Conservation (phyloP, 768 basidiomycete genomes). For the Boletus vinaceobasis region DNA sequence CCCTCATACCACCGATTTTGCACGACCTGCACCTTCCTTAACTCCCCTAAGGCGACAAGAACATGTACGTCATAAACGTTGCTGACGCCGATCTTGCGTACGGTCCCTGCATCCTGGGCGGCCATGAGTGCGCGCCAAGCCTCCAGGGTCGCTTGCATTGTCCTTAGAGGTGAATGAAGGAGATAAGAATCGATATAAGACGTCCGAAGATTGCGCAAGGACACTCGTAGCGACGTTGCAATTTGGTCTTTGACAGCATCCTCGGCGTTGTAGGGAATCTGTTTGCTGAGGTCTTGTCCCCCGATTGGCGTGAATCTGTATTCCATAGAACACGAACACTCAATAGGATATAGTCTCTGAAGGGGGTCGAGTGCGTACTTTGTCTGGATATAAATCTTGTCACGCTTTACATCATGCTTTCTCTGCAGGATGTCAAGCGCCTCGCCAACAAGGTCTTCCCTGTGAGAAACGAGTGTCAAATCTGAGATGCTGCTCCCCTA, state of each 20-base stretch:
- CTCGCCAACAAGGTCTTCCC: slow-evolving; percentile 79
- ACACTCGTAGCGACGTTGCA: slow-evolving; percentile 54
- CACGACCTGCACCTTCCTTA: slow-evolving; percentile 65
- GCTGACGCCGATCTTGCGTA: slow-evolving; percentile 67
- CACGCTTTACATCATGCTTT: slow-evolving; percentile 59
- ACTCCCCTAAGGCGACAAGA: slow-evolving; percentile 50
- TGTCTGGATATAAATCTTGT: slow-evolving; percentile 76
- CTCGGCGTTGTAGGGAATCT: slow-evolving; percentile 67
- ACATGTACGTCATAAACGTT: slow-evolving; percentile 66
- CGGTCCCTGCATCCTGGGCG: slow-evolving; percentile 63
- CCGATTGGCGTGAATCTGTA: slow-evolving; percentile 67
- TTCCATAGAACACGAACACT: not conserved
- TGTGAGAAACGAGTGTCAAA: slow-evolving; percentile 24
- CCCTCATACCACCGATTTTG: slow-evolving; percentile 86
- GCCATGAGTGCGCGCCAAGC: slow-evolving; percentile 64
- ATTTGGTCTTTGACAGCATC: slow-evolving; percentile 58
- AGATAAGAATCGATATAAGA: slow-evolving; percentile 76
- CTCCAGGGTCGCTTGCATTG: slow-evolving; percentile 55
- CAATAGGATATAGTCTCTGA: not conserved
- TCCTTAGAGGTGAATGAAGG: slow-evolving; percentile 71
- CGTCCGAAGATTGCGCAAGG: slow-evolving; percentile 66
- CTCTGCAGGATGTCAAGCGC: slow-evolving; percentile 57
- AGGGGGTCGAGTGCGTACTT: slow-evolving; percentile 45
- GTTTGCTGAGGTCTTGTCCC: slow-evolving; percentile 69
- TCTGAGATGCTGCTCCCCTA: not conserved